Base-by-base conservation (phyloP, 768 basidiomycete genomes). In the Exsudoporus frostii region DNA sequence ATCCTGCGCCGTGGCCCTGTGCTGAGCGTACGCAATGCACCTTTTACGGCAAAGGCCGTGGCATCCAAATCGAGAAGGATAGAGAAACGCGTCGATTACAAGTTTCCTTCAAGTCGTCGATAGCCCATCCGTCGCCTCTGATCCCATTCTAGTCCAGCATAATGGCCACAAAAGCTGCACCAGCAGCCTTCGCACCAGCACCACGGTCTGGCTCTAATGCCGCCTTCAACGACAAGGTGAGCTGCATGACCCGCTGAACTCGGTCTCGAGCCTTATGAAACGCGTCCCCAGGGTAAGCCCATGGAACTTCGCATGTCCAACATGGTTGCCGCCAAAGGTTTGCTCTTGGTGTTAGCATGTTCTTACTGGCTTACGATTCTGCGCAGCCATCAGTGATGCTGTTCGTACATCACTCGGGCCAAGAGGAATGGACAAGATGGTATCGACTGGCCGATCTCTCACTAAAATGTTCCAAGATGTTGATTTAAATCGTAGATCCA, bases 401-500 rank as follows among this genome's bases (percentile, higher is more conserved):
- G 95, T 99, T 39, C 80, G 96, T 63, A 98, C 96, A 41, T 98
- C 95, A 39, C 74, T 99, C 61, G 96, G 96, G 14, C 96, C 96
- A 43, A 85, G 90, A 71, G 96, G 96, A 57, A 99, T 99, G 96
- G 96, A 98, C 76, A 98, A 98, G 79, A 98, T 98, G 96, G 96
- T 90, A 64, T 53, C 76, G 58, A 51, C 55, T 37, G 46, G 9
- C 27, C 36, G 49, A 61, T 64, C 62, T 61, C 37, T 53, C 36
- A 36, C 27, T n/a, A 36, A 38, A 30, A 14, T 38, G 37, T 22
- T 45, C 36, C 22, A 39, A 25, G 44, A 40, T 51, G 48, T 47
- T 65, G 42, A 65, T 44, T 33, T 55, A 50, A 40, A 32, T 10
- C 24, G 1, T 54, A 97, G 96, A 98, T 98, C 66, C 92, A 94